Percentiles rank a stretch among this genome's conserved stretches.
Evolutionary conservation across 306 rosid genomes (phyloP).

Genomic region (Malus sylvestris): DNA sequence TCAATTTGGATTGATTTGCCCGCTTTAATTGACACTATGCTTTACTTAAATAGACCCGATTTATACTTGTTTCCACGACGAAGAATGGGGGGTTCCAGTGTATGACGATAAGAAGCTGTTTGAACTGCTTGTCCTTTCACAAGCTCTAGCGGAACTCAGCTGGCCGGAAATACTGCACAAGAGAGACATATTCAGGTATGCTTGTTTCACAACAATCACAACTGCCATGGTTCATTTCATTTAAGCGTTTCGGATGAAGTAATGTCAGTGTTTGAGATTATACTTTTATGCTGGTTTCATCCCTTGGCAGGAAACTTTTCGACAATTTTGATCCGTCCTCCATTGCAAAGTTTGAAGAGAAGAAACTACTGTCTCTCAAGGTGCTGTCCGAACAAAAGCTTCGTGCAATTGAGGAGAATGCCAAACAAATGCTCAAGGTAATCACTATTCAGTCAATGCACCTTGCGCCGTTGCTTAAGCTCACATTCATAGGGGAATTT

Average conservation of each 20-base stretch:
- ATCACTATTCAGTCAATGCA: background rate
- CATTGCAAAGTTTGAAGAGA: constrained; percentile 58
- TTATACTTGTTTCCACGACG: constrained; percentile 68
- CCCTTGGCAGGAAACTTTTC: constrained; percentile 51
- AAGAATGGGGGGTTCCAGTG: constrained; percentile 90
- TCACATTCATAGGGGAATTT: background rate
- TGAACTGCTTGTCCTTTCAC: constrained; percentile 75
- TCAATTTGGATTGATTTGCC: background rate
- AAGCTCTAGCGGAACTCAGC: constrained; percentile 79
- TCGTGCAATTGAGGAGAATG: constrained; percentile 80
- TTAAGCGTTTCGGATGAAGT: background rate
- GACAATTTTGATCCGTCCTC: constrained; percentile 68
- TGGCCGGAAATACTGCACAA: constrained; percentile 70
- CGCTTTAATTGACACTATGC: background rate
- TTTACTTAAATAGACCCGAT: constrained; percentile 46
- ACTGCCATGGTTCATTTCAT: background rate
- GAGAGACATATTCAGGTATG: constrained; percentile 69
- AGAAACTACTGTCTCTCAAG: constrained; percentile 49
- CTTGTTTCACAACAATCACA: constrained; percentile 4
- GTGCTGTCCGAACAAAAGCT: constrained; percentile 82
- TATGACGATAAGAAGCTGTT: constrained; percentile 69
- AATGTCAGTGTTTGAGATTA: background rate
- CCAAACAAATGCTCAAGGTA: constrained; percentile 77
- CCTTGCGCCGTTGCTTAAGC: background rate
- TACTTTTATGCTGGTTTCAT: constrained; percentile 3